Conservation (phyloP, 495 filamentous ascomycete genomes). For the Daldinia bambusicola region DNA sequence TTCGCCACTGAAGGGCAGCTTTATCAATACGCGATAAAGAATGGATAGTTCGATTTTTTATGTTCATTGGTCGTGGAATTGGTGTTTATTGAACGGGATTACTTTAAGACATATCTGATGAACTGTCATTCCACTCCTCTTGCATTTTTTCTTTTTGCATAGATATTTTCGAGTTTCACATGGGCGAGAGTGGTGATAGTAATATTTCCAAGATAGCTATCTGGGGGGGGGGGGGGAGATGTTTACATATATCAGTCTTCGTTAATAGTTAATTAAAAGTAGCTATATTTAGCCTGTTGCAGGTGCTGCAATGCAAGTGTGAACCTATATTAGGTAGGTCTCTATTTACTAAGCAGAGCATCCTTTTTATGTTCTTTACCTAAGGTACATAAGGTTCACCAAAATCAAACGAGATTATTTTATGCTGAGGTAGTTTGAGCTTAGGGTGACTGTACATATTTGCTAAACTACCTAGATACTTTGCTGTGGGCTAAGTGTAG, state of each 20-base stretch:
- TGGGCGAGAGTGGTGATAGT: neutral
- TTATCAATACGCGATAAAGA: neutral
- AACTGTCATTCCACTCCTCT: neutral
- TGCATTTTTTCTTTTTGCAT: neutral
- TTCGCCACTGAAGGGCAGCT: neutral
- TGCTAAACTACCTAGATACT: no score
- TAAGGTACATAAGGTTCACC: no score
- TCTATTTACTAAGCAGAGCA: slow-evolving; percentile 3
- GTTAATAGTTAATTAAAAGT: neutral
- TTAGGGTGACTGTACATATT: no score
- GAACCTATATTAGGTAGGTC: no score
- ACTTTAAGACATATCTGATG: neutral
- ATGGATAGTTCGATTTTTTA: neutral
- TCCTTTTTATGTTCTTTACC: neutral
- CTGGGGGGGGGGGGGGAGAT: neutral
- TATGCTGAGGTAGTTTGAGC: neutral
- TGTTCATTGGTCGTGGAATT: neutral
- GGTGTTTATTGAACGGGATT: neutral
- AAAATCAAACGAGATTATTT: neutral
- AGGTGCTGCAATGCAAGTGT: neutral
- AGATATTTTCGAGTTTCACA: neutral
- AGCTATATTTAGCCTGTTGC: neutral
- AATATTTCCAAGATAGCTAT: neutral
- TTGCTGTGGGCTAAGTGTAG: no score
- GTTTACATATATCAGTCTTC: neutral